These are phyloP conservation scores for Starmerella roubikii DNA, from an alignment of 805 yeast species.

Conservation along the genomic window DNA sequence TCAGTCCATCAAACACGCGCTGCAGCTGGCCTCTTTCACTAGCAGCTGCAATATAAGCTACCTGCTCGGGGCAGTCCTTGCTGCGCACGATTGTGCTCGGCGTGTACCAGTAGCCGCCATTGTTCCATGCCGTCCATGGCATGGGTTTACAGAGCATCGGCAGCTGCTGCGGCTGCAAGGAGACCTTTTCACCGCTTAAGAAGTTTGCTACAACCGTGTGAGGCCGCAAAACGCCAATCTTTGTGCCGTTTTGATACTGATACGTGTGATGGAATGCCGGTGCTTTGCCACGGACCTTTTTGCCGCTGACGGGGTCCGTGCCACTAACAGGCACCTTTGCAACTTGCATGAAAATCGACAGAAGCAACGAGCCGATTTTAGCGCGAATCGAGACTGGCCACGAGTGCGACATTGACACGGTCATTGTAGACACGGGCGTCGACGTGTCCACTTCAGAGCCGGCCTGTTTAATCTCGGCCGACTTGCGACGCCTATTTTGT, in stretches of 20 bases:
- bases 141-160: slow-evolving; percentile 91
- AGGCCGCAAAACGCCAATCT: slow-evolving; percentile 65
- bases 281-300: slow-evolving; percentile 52
- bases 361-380: slow-evolving; percentile 67
- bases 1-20: slow-evolving; percentile 63
- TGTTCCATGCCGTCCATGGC: slow-evolving; percentile 70
- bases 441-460: neutral
- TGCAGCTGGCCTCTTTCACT: slow-evolving; percentile 52
- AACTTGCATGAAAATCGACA: slow-evolving; percentile 61
- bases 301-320: slow-evolving; percentile 64
- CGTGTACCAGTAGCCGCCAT: slow-evolving; percentile 72
- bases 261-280: slow-evolving; percentile 88
- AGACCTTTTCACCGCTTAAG: slow-evolving; percentile 52
- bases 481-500: slow-evolving; percentile 2
- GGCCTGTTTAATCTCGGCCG: neutral
- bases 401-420: slow-evolving; percentile 11
- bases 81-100: slow-evolving; percentile 56
- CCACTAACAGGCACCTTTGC: slow-evolving; percentile 74
- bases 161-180: slow-evolving; percentile 65
- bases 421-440: neutral
- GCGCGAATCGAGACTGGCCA: slow-evolving; percentile 52
- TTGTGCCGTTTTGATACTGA: slow-evolving; percentile 65
- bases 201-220: slow-evolving; percentile 56
- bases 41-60: slow-evolving; percentile 78
- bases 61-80: slow-evolving; percentile 76